Evolutionary conservation across 1,284 basidiomycete genomes (phyloP).

Genomic region (Trametes versicolor): DNA sequence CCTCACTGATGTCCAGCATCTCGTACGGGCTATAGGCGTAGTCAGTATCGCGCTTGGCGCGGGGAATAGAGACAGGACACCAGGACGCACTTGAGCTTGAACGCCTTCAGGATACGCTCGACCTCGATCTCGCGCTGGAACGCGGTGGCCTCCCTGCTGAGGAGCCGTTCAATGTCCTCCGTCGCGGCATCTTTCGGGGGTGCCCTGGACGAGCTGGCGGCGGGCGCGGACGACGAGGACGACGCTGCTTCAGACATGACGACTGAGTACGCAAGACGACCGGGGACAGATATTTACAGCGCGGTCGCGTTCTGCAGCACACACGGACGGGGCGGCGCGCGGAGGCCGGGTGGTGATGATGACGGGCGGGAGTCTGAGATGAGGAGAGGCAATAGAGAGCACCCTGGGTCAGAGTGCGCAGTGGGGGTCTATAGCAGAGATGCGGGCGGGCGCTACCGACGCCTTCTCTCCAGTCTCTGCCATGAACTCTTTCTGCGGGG

Average conservation of each 20-base stretch:
- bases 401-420: conserved; percentile 11
- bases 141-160: conserved; percentile 81
- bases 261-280: conserved; percentile 24
- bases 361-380: not conserved
- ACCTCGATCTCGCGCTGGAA: conserved; percentile 86
- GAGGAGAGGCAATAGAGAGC: conserved; percentile 4
- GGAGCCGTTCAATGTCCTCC: conserved; percentile 74
- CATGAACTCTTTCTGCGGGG: conserved; percentile 38
- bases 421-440: conserved; percentile 25
- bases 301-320: conserved; percentile 11
- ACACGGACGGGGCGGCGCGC: not conserved
- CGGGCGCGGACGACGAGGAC: conserved; percentile 27
- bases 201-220: conserved; percentile 22
- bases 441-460: conserved; percentile 19
- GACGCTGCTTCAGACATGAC: conserved; percentile 35
- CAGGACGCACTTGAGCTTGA: conserved; percentile 80
- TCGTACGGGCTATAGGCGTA: conserved; percentile 72
- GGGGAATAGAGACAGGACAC: not conserved
- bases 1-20: conserved; percentile 73
- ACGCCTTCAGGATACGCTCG: conserved; percentile 85
- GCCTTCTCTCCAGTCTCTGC: conserved; percentile 18
- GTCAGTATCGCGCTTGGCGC: conserved; percentile 1
- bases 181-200: conserved; percentile 41
- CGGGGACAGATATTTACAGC: conserved; percentile 25
- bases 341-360: not conserved